Conservation (phyloP, 2,329 filamentous ascomycete species). For the Dissoconium aciculare region DNA sequence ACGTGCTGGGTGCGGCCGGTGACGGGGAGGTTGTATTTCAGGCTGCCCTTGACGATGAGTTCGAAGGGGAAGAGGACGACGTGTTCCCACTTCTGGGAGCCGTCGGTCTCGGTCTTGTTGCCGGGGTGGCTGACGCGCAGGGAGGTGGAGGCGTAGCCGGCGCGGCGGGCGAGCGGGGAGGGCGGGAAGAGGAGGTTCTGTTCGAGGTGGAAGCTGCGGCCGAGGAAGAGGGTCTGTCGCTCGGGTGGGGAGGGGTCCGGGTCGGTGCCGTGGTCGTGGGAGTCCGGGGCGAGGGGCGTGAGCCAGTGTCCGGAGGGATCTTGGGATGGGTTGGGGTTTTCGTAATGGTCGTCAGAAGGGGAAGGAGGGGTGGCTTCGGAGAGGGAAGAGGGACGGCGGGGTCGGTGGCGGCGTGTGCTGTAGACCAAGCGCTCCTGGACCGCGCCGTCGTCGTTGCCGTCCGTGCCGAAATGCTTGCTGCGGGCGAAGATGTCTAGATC, state of each 20-base stretch:
- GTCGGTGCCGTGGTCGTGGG: slow-evolving; percentile 28
- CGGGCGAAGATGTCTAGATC: slow-evolving; percentile 92
- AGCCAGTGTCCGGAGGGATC: neutral
- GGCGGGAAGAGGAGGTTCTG: slow-evolving; percentile 80
- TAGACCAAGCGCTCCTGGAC: neutral
- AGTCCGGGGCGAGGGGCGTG: slow-evolving; percentile 2
- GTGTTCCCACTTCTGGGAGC: slow-evolving; percentile 74
- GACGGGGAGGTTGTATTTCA: slow-evolving; percentile 62
- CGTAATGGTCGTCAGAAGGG: slow-evolving; percentile 11
- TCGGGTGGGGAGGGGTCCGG: slow-evolving; percentile 38
- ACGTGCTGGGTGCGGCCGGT: slow-evolving; percentile 31
- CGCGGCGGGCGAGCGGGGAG: slow-evolving; percentile 75
- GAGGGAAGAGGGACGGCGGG: neutral
- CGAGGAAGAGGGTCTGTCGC: slow-evolving; percentile 76
- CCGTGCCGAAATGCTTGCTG: slow-evolving; percentile 63
- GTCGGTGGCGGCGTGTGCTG: slow-evolving; percentile 1
- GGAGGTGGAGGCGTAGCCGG: neutral
- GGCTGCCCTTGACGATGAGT: slow-evolving; percentile 74
- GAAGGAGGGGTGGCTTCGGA: no score
- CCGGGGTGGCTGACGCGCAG: slow-evolving; percentile 70
- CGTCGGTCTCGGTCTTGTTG: slow-evolving; percentile 71
- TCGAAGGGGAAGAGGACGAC: slow-evolving; percentile 88
- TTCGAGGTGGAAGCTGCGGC: slow-evolving; percentile 73
- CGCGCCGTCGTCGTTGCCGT: slow-evolving; percentile 2
- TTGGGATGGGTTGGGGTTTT: slow-evolving; percentile 14